Evolutionary conservation across 2,329 filamentous ascomycete genomes (phyloP), one percentile per base, ranked within the genome.

Genomic region (Cladobotryum mycophilum): DNA sequence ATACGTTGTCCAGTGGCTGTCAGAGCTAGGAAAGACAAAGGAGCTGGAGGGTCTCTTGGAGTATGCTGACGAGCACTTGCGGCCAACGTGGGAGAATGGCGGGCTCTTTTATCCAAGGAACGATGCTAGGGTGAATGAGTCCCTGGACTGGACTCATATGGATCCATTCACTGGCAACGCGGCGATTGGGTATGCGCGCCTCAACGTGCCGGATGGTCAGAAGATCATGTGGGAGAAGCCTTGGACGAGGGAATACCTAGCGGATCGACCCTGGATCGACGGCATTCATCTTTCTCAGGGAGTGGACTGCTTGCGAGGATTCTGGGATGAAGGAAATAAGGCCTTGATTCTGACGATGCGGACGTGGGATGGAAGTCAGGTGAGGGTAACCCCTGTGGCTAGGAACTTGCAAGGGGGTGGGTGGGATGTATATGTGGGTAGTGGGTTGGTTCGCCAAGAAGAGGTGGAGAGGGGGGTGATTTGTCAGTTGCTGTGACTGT

Each of bases 151-250:
- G 55, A 60, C 53, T 1, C 53, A 56, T 38, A 60, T 69, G 49
- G 67, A 71, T 22, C 65, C 67, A 1, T 68, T 64, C 17, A 58
- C 66, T 0, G 66, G 70, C 0, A 70, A 72, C 50, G 60, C 61
- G 1, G 61, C 56, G 0, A 63, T 71, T 49, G 67, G 60, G 1
- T 71, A 71, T 42, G 60, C 61, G 5, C 54, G 67, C 17, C 53
- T 70, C 17, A 70, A 71, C 51, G 63, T 70, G 11, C 47, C 56
- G 4, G 61, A 68, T 51, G 68, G 69, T 12, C 64, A 65, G 58
- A 64, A 60, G 54, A 64, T 49, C 36, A 65, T 69, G 60, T 71
- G 59, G 57, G 64, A 66, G 30, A 17, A 50, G n/a, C 64, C 66
- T 1, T 67, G 64, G 61, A 60, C 56, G 0, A 47, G 45, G 13